Evolutionary conservation across 176 grass and related monocot species (phyloP).

Genomic region (Areca catechu): DNA sequence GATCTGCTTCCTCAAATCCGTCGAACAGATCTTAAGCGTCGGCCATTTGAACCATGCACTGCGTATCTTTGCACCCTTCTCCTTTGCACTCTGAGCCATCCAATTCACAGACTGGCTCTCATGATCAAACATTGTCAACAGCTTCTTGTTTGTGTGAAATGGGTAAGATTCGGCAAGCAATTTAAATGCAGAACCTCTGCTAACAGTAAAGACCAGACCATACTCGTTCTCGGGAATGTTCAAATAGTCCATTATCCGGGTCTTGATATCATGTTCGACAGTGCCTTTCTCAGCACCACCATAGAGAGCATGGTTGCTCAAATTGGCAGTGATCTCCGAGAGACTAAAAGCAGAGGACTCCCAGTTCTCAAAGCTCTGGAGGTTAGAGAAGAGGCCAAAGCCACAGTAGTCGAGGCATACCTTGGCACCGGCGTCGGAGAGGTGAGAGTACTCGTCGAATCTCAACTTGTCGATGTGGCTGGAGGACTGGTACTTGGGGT

Average conservation of each 20-base stretch:
- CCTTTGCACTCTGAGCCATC: conserved; percentile 67
- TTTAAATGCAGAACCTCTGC: conserved; percentile 83
- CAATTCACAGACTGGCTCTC: conserved; percentile 97
- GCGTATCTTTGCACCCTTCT: conserved; percentile 85
- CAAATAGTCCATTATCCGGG: conserved; percentile 91
- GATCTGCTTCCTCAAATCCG: conserved; percentile 77
- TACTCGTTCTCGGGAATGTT: conserved; percentile 97
- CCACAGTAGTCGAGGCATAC: conserved; percentile 98
- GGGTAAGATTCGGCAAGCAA: conserved; percentile 89
- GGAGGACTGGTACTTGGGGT: conserved; percentile 68
- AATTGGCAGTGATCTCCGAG: conserved; percentile 84
- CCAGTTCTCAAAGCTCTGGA: conserved; percentile 57
- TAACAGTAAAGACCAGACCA: conserved; percentile 83
- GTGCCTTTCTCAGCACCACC: conserved; percentile 75
- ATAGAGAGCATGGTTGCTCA: conserved; percentile 94
- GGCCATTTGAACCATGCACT: conserved; percentile 86
- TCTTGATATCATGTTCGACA: conserved; percentile 62
- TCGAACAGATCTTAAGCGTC: conserved; percentile 72
- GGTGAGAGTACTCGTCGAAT: conserved; percentile 75
- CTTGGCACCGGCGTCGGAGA: conserved; percentile 54
- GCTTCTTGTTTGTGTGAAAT: conserved; percentile 80
- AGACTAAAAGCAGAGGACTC: conserved; percentile 81
- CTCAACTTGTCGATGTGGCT: conserved; percentile 64
- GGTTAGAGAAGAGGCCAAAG: conserved; percentile 89
- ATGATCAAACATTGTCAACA: conserved; percentile 97